A percentile compares a stretch with the other conserved stretches of the same genome.
Evolutionary conservation across 768 basidiomycete genomes (phyloP).

Genomic region (Coprinellus micaceus): DNA sequence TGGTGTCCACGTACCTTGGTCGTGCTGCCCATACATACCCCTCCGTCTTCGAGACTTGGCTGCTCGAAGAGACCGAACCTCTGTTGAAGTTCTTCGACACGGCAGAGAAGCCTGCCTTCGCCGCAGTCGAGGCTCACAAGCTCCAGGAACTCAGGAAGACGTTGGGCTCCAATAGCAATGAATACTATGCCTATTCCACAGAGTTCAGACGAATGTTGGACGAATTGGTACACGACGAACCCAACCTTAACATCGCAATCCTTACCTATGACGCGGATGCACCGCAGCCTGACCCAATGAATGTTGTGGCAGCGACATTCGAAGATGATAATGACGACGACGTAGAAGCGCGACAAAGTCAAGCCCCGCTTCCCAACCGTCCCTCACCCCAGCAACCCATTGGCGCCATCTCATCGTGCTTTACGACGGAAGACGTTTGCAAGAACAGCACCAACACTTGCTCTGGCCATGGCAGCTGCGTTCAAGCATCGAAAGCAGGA

Average conservation of each 20-base stretch:
- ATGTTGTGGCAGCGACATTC: too few species aligned
- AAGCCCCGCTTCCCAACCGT: conserved; percentile 42
- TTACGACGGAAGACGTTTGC: conserved; percentile 51
- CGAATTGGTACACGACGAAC: conserved; percentile 31
- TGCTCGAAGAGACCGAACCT: conserved; percentile 29
- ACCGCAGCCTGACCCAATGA: too few species aligned
- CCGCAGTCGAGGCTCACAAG: conserved; percentile 55
- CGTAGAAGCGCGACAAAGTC: conserved; percentile 34
- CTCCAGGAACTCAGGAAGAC: conserved; percentile 45
- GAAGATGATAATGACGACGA: conserved; percentile 34
- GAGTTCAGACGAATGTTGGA: conserved; percentile 49
- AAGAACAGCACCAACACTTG: conserved; percentile 60
- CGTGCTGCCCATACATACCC: conserved; percentile 58
- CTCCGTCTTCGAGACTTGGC: conserved; percentile 39
- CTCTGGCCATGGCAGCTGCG: conserved; percentile 68
- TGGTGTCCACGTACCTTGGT: conserved; percentile 55
- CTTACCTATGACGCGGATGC: conserved; percentile 51
- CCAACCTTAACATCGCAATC: conserved; percentile 45
- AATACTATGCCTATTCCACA: conserved; percentile 46
- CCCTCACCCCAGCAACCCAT: conserved; percentile 51
- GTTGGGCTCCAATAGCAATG: conserved; percentile 49
- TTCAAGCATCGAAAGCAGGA: conserved; percentile 56
- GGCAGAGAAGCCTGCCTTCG: conserved; percentile 50
- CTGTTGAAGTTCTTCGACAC: conserved; percentile 54
- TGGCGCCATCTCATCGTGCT: conserved; percentile 61